Evolutionary conservation across 352 stramenopile species (phyloP).

Genomic region (Globisporangium middletonii): DNA sequence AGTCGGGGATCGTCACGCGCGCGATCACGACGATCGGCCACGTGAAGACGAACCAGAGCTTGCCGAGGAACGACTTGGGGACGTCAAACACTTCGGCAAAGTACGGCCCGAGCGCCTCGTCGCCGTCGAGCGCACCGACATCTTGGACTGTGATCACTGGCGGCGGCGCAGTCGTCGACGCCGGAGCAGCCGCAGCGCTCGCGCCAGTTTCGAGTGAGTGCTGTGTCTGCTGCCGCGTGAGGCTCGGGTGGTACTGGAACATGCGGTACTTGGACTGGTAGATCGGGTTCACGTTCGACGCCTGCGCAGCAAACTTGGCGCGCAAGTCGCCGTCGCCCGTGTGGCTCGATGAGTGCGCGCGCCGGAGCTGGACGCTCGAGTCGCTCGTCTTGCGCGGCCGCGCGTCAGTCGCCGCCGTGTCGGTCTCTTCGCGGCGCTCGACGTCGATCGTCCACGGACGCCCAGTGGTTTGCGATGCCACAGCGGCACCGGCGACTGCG

Average conservation of each 20-base stretch:
- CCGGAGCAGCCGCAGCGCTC: no score
- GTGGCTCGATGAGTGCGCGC: neutral
- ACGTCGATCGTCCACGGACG: constrained; percentile 33
- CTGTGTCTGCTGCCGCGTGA: constrained; percentile 15
- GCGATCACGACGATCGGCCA: constrained; percentile 61
- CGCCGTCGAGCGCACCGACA: neutral
- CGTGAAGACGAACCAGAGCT: constrained; percentile 58
- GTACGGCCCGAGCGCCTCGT: constrained; percentile 39
- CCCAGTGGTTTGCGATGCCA: no score
- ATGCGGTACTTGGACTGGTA: constrained; percentile 67
- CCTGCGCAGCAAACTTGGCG: constrained; percentile 28
- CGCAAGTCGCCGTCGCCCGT: constrained; percentile 4
- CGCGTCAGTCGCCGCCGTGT: neutral
- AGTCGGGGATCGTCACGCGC: constrained; percentile 70
- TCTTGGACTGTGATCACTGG: neutral
- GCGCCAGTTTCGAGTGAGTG: constrained; percentile 3
- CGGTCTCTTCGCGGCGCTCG: constrained; percentile 12
- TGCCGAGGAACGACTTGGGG: constrained; percentile 30
- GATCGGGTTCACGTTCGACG: constrained; percentile 38
- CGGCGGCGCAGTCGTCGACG: neutral
- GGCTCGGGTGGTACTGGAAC: constrained; percentile 50
- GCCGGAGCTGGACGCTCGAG: constrained; percentile 11
- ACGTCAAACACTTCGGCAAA: constrained; percentile 53
- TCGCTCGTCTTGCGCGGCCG: constrained; percentile 14
- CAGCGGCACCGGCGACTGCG: neutral